These are phyloP conservation scores for Tylopilus orsonianus DNA, from an alignment of 1,284 basidiomycete species.

Conservation along the genomic window DNA sequence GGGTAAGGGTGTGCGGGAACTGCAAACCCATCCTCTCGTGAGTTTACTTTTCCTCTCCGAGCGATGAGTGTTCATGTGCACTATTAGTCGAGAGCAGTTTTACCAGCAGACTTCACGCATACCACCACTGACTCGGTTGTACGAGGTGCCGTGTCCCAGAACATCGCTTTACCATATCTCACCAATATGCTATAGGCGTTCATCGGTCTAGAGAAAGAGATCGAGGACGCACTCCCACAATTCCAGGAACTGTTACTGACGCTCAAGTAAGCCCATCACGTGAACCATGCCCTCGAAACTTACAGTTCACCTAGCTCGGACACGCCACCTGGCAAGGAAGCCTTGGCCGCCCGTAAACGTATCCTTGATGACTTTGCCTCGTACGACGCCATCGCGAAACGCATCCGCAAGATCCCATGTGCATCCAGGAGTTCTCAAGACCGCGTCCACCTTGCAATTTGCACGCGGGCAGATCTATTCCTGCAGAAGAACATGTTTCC, in stretches of 20 bases:
- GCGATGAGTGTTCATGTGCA: not conserved
- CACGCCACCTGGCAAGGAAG: constrained; percentile 64
- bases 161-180: not conserved
- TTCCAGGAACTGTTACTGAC: constrained; percentile 68
- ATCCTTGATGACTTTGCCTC: constrained; percentile 82
- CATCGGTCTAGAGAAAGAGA: constrained; percentile 73
- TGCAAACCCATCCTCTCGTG: constrained; percentile 81
- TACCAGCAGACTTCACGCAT: constrained; percentile 63
- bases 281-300: not conserved
- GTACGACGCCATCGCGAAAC: constrained; percentile 88
- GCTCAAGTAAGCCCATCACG: constrained; percentile 45
- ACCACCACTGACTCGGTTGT: constrained; percentile 68
- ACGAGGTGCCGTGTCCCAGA: constrained; percentile 51
- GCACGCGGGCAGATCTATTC: constrained; percentile 76
- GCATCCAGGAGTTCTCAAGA: constrained; percentile 74
- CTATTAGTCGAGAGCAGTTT: constrained; percentile 73
- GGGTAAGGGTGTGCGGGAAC: constrained; percentile 79
- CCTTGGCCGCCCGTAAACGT: constrained; percentile 71
- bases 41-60: constrained; percentile 30
- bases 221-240: constrained; percentile 64
- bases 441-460: constrained; percentile 80
- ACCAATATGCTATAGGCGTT: constrained; percentile 51
- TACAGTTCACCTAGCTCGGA: constrained; percentile 43
- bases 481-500: constrained; percentile 89
- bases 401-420: constrained; percentile 73